These are phyloP conservation scores for Candida xiaguanensis DNA, from an alignment of 805 yeast genomes.

Conservation along the genomic window DNA sequence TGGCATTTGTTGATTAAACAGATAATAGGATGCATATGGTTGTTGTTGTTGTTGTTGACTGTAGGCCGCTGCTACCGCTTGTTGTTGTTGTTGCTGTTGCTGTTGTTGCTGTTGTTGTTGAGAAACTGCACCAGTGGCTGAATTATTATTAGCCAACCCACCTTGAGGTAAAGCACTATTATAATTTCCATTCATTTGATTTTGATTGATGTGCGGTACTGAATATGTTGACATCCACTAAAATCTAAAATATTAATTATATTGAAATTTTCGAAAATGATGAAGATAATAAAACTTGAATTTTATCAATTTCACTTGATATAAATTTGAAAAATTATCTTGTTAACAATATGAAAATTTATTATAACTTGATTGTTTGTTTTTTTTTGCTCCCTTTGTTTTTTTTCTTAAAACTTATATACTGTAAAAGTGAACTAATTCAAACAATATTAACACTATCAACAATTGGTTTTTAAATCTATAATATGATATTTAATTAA, in stretches of 20 bases:
- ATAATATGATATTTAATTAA: too few species aligned
- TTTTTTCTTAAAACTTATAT: too few species aligned
- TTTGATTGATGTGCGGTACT: conserved; percentile 4
- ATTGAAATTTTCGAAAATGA: background rate
- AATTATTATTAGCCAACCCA: conserved; percentile 3
- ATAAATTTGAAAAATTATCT: too few species aligned
- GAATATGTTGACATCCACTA: conserved; percentile 10
- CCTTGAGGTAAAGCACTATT: conserved; percentile 6
- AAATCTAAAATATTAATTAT: too few species aligned
- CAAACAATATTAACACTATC: too few species aligned
- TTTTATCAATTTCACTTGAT: too few species aligned
- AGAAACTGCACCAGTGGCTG: background rate
- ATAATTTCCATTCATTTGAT: conserved; percentile 10
- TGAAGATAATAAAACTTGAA: too few species aligned
- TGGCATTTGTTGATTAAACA: conserved; percentile 14
- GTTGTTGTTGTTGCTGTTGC: conserved; percentile 9
- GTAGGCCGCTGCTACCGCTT: conserved; percentile 12
- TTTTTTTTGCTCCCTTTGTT: too few species aligned
- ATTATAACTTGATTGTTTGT: too few species aligned
- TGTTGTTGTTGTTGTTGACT: conserved; percentile 12
- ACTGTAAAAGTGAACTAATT: too few species aligned
- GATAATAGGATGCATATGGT: conserved; percentile 17
- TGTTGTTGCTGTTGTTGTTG: conserved; percentile 10
- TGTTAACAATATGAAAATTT: too few species aligned
- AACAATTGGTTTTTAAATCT: too few species aligned